Evolutionary conservation across 495 filamentous ascomycete genomes (phyloP), one percentile per base, ranked within the genome.

Genomic region (Aspergillus sparsus): DNA sequence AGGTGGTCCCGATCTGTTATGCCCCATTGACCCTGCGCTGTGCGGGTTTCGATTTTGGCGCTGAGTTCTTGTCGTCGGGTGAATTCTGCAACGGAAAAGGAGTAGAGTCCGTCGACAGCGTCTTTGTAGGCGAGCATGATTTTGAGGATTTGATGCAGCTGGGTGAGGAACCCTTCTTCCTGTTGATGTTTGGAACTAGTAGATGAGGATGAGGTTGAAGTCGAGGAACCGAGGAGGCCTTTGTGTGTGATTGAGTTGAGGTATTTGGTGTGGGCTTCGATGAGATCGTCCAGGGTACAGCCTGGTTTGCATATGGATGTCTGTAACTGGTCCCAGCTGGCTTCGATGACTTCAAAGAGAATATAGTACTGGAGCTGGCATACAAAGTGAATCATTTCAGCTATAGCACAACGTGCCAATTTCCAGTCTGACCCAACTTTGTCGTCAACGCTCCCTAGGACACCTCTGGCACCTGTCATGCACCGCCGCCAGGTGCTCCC

Each of bases 381-480:
- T 66, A 98, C 89, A 63, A 99, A 97, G 71, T 98, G 95, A 7
- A 97, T 89, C 95, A 99, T 99, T 71, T 98, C 95, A 16, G 93
- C 92, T 15, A 97, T 84, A 16, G 85, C 87, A 46, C 94, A 92
- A 64, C 93, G 81, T 35, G 92, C 93, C 27, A 76, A 83, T 70
- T 96, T 97, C 95, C 95, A 99, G 42, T 93, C 90, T 34, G 84
- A 73, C 15, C 88, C 86, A 21, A 96, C 84, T 53, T 85, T 83
- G 57, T 89, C 85, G 45, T 91, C 84, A n/a, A 89, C 83, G 18
- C 84, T 87, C 47, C 87, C 87, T n/a, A 99, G 85, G 0, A 98
- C 92, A 21, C 93, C 92, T 58, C 95, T 80, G 18, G 94, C 87
- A 56, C 95, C 95, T 1, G 95, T 98, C 88, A 97, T 98, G 75